Evolutionary conservation across 1,139 yeast genomes (phyloP).

Genomic region (Debaryomycetaceae sp.): DNA sequence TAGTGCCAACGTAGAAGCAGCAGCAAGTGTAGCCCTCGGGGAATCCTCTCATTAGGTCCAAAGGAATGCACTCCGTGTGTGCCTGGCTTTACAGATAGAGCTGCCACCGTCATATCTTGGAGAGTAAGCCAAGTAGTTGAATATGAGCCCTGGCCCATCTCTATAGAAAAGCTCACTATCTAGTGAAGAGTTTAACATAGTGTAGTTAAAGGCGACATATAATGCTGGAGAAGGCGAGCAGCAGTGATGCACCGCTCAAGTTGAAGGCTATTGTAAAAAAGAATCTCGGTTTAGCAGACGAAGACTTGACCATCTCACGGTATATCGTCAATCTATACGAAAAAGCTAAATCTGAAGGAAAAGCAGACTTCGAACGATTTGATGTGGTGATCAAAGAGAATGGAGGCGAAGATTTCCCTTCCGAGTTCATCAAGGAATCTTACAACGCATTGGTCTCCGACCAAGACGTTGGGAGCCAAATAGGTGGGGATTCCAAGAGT

Average conservation of each 20-base stretch:
- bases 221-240: not conserved
- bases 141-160: not conserved
- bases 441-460: conserved; percentile 16
- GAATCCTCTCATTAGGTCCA: too few relatives aligned
- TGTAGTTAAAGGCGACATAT: not conserved
- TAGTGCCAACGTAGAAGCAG: too few relatives aligned
- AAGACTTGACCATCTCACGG: conserved; percentile 52
- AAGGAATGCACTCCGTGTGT: too few relatives aligned
- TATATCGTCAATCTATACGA: conserved; percentile 52
- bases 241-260: not conserved
- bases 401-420: conserved; percentile 64
- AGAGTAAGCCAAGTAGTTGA: not conserved
- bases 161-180: not conserved
- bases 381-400: conserved; percentile 43
- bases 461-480: not conserved
- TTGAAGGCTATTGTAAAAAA: conserved; percentile 2
- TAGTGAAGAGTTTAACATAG: not conserved
- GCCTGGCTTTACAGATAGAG: too few relatives aligned
- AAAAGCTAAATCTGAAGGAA: conserved; percentile 19
- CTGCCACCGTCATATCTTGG: too few relatives aligned
- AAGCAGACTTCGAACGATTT: conserved; percentile 29
- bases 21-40: too few relatives aligned
- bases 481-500: not conserved
- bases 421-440: conserved; percentile 35
- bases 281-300: conserved; percentile 15